Evolutionary conservation across 1,139 yeast species (phyloP).

Genomic region (Saccharomyces hybrid): DNA sequence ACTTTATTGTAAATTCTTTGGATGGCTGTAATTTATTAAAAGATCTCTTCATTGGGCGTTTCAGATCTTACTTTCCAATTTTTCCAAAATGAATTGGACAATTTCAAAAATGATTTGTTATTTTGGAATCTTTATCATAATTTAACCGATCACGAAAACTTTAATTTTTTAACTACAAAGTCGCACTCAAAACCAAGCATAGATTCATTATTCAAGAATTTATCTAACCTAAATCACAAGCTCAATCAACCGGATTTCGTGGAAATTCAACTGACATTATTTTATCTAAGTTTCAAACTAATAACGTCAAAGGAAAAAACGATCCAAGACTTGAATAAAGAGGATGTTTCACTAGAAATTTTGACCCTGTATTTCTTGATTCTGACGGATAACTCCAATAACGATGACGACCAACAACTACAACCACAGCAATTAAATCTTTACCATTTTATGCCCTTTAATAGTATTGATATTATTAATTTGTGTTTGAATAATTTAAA

Average conservation of each 20-base stretch:
- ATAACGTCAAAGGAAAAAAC: not conserved
- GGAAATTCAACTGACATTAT: constrained; percentile 27
- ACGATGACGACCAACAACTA: constrained; percentile 2
- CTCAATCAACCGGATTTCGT: constrained; percentile 22
- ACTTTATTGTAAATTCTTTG: constrained; percentile 16
- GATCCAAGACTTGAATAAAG: constrained; percentile 5
- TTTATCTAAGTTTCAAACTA: constrained; percentile 19
- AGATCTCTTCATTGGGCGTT: constrained; percentile 14
- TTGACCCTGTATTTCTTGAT: constrained; percentile 26
- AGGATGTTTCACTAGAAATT: constrained; percentile 25
- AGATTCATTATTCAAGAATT: constrained; percentile 5
- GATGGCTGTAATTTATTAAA: constrained; percentile 25
- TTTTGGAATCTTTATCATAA: constrained; percentile 26
- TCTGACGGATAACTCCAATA: constrained; percentile 13
- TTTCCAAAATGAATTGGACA: constrained; percentile 10
- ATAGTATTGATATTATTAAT: constrained; percentile 22
- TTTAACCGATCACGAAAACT: constrained; percentile 21
- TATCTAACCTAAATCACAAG: constrained; percentile 4
- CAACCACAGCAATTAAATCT: constrained; percentile 24
- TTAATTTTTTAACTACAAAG: not conserved
- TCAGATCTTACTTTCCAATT: constrained; percentile 14
- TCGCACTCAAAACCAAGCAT: not conserved
- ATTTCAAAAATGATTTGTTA: constrained; percentile 19
- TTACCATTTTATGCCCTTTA: constrained; percentile 25
- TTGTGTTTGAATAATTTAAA: constrained; percentile 20